A percentile compares a stretch with the other conserved stretches of the same genome.
These are phyloP conservation scores for Centaurea solstitialis DNA, from an alignment of 129 eudicot species.

Conservation along the genomic window DNA sequence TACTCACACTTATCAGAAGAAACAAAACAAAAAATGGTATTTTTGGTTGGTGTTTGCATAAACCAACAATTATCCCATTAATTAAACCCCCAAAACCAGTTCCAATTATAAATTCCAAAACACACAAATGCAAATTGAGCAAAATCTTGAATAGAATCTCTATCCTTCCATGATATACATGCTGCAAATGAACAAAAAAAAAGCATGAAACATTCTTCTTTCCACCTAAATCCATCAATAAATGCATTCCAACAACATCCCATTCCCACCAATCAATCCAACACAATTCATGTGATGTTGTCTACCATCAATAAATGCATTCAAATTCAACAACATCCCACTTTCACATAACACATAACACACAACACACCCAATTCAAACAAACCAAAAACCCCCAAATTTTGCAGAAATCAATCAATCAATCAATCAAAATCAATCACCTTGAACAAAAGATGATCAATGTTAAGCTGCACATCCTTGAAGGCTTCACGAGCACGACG, in stretches of 20 bases:
- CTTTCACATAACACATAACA: neutral
- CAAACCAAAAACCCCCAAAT: neutral
- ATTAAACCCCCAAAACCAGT: neutral
- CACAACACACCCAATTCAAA: slow-evolving; percentile 7
- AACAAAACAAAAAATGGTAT: neutral
- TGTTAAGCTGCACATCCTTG: slow-evolving; percentile 83
- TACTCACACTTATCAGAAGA: neutral
- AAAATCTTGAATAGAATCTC: neutral
- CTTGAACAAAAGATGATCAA: slow-evolving; percentile 91
- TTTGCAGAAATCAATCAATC: neutral
- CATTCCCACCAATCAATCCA: slow-evolving; percentile 22
- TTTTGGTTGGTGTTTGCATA: slow-evolving; percentile 2
- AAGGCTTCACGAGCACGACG: slow-evolving; percentile 94
- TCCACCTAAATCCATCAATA: slow-evolving; percentile 11
- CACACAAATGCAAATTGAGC: slow-evolving; percentile 7
- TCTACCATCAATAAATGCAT: slow-evolving; percentile 9
- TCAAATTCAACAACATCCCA: slow-evolving; percentile 3
- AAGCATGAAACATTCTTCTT: slow-evolving; percentile 4
- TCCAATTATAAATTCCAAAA: neutral
- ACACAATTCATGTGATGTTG: slow-evolving; percentile 2
- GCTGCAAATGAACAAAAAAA: slow-evolving; percentile 7
- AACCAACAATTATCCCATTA: neutral
- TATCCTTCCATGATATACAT: neutral
- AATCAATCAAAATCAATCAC: slow-evolving; percentile 24
- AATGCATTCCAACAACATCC: slow-evolving; percentile 27